phyloP scores from a whole-genome alignment of 208 protist species.

The Wallacemonas rigidus region DNA sequence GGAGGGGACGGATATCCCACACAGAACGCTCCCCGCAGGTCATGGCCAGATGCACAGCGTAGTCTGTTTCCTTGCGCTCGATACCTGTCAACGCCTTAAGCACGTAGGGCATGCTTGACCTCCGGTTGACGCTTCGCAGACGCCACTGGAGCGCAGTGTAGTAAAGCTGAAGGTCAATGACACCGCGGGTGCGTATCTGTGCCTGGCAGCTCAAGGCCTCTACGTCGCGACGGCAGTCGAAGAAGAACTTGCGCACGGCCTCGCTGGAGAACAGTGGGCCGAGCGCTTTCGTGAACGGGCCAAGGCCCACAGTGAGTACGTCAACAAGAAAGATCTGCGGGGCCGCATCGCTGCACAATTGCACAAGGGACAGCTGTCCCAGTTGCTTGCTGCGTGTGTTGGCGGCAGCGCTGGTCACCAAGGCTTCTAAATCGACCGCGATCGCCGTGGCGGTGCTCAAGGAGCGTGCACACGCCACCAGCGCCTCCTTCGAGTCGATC shows the following conservation, averaged over 20 bases:
- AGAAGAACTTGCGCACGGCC: conserved; percentile 76
- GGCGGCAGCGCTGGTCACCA: conserved; percentile 54
- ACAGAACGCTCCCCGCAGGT: conserved; percentile 78
- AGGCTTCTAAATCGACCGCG: conserved; percentile 87
- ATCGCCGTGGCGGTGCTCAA: conserved; percentile 46
- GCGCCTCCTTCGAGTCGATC: conserved; percentile 47
- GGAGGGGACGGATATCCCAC: conserved; percentile 89
- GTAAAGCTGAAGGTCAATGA: conserved; percentile 86
- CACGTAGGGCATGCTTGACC: conserved; percentile 86
- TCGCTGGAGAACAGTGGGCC: conserved; percentile 41
- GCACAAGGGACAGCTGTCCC: conserved; percentile 81
- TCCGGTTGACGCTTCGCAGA: conserved; percentile 72
- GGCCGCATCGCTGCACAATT: conserved; percentile 61
- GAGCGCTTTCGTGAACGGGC: conserved; percentile 34
- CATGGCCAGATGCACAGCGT: conserved; percentile 85
- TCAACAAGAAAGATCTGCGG: conserved; percentile 85
- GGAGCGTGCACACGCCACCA: conserved; percentile 36
- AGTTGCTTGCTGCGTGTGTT: conserved; percentile 63
- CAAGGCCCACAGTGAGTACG: conserved; percentile 60
- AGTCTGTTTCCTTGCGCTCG: conserved; percentile 70
- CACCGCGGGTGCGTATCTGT: conserved; percentile 47
- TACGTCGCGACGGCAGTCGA: conserved; percentile 90
- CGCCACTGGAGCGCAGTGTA: conserved; percentile 88
- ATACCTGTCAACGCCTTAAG: conserved; percentile 72
- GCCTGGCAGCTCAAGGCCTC: conserved; percentile 87